Percentiles rank a stretch among this genome's conserved stretches.
Evolutionary conservation across 1,284 basidiomycete genomes (phyloP).

Genomic region (Garcileccinum viscosum): DNA sequence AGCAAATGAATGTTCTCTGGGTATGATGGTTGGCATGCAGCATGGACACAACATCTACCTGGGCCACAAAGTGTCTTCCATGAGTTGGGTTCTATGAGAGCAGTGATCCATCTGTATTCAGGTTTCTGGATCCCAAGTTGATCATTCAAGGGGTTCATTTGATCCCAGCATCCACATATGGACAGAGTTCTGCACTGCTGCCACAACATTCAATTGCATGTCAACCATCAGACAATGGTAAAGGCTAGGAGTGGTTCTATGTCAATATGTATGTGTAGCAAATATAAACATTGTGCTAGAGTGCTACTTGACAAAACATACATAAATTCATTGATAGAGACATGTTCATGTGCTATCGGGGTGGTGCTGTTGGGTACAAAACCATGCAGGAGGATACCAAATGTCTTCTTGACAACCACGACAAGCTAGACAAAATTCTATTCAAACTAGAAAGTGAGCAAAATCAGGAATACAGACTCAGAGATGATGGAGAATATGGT

Average conservation of each 20-base stretch:
- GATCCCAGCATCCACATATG: constrained; percentile 18
- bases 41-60: constrained; percentile 8
- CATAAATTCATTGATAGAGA: constrained; percentile 44
- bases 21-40: constrained; percentile 26
- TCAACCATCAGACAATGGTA: constrained; percentile 16
- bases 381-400: not conserved
- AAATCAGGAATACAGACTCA: too few species aligned
- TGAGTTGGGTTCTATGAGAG: constrained; percentile 28
- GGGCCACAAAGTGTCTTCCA: constrained; percentile 17
- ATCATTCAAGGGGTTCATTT: constrained; percentile 31
- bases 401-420: not conserved
- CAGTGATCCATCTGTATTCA: constrained; percentile 29
- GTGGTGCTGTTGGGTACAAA: not conserved
- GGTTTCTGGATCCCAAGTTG: constrained; percentile 38
- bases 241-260: constrained; percentile 44
- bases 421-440: not conserved
- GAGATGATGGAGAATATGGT: not conserved
- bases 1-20: constrained; percentile 16
- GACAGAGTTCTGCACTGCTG: constrained; percentile 34
- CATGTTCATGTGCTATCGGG: constrained; percentile 38
- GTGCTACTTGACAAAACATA: not conserved
- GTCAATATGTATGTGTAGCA: constrained; percentile 41
- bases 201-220: constrained; percentile 29
- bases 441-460: not conserved
- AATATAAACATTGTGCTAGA: not conserved